Evolutionary conservation across 2,329 filamentous ascomycete species (phyloP).

Genomic region (Zymoseptoria tritici): DNA sequence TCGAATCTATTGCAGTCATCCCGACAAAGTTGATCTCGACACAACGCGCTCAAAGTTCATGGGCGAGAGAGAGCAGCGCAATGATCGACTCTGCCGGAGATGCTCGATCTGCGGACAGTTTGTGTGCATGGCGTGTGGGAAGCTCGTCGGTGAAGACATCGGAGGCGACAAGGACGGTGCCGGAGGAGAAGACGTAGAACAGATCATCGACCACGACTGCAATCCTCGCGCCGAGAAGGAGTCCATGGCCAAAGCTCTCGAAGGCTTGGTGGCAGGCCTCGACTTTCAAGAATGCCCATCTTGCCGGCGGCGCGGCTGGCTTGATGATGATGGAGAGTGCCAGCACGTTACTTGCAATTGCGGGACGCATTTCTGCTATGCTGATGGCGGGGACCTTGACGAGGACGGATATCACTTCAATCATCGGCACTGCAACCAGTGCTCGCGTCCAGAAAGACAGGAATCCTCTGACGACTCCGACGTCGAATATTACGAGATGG

Average conservation of each 20-base stretch:
- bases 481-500: no score
- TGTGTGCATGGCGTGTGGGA: slow-evolving; percentile 3
- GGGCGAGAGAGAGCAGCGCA: neutral
- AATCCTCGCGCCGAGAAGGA: slow-evolving; percentile 1
- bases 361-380: slow-evolving; percentile 8
- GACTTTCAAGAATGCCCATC: slow-evolving; percentile 16
- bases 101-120: neutral
- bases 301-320: slow-evolving; percentile 6
- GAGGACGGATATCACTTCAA: no score
- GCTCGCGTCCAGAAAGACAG: no score
- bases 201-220: slow-evolving; percentile 8
- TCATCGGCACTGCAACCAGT: no score
- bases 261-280: slow-evolving; percentile 9
- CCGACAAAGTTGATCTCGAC: neutral
- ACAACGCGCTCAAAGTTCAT: neutral
- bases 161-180: no score
- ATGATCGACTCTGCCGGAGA: neutral
- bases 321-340: slow-evolving; percentile 4
- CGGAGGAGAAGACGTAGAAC: neutral
- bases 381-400: no score
- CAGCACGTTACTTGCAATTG: slow-evolving; percentile 11
- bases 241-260: slow-evolving; percentile 7
- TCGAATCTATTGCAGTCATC: slow-evolving; percentile 14
- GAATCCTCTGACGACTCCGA: no score
- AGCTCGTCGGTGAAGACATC: neutral